Evolutionary conservation across 2,329 filamentous ascomycete species (phyloP).

Genomic region (Aspergillus udagawae): DNA sequence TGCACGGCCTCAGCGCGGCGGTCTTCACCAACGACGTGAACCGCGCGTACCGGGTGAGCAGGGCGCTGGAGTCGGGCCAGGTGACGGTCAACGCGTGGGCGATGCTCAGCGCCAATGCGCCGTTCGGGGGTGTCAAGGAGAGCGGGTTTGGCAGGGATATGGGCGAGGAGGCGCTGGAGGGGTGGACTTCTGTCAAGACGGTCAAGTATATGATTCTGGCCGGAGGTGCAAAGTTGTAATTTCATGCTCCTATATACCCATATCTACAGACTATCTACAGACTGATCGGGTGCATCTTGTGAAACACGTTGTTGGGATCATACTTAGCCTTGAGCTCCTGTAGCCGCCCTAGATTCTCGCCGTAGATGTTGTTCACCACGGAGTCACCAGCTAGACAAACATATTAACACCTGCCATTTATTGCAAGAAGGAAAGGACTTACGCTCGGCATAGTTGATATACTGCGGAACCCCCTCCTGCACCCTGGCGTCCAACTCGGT

Average conservation of each 20-base stretch:
- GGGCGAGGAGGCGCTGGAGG: conserved; percentile 24
- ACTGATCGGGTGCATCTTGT: conserved; percentile 39
- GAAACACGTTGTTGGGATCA: conserved; percentile 46
- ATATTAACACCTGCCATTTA: conserved; percentile 5
- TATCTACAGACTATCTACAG: not conserved
- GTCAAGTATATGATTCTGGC: conserved; percentile 10
- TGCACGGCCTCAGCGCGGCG: conserved; percentile 23
- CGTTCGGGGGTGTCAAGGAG: conserved; percentile 26
- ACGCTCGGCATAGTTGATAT: conserved; percentile 36
- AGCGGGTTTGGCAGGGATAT: conserved; percentile 26
- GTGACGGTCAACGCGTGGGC: conserved; percentile 26
- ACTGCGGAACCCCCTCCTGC: conserved; percentile 25
- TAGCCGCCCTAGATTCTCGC: conserved; percentile 40
- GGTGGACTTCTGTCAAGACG: conserved; percentile 21
- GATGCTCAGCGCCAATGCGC: conserved; percentile 21
- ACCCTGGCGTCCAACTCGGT: conserved; percentile 16
- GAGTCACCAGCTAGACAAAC: conserved; percentile 25
- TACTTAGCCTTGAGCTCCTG: conserved; percentile 44
- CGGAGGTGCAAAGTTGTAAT: not conserved
- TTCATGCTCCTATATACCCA: not conserved
- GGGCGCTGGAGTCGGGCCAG: conserved; percentile 19
- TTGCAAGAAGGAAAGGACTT: conserved; percentile 8
- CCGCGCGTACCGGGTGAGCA: conserved; percentile 21
- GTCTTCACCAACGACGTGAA: conserved; percentile 25
- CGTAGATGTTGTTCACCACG: conserved; percentile 40